A percentile compares a stretch with the other conserved stretches of the same genome.
Conservation (phyloP, 2,329 filamentous ascomycete species). For the Aspergillus sp. region DNA sequence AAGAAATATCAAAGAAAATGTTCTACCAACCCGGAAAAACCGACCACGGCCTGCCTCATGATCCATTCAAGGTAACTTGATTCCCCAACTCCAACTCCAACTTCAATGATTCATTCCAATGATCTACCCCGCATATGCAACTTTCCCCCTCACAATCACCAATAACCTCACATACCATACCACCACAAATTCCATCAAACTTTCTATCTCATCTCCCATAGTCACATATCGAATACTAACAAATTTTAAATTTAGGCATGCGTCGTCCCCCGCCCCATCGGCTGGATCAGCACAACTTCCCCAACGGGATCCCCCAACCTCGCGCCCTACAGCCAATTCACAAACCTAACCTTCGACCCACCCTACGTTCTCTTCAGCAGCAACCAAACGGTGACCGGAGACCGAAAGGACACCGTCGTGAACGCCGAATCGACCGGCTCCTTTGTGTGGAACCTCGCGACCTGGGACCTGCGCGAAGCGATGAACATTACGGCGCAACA, state of each 20-base stretch:
- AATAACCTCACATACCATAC: background rate
- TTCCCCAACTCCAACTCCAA: no score
- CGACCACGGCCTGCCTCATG: slow-evolving; percentile 54
- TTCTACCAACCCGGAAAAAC: slow-evolving; percentile 59
- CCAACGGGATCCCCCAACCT: slow-evolving; percentile 54
- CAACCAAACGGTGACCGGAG: slow-evolving; percentile 53
- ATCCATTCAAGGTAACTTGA: slow-evolving; percentile 55
- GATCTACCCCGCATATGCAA: no score
- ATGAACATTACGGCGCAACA: slow-evolving; percentile 60
- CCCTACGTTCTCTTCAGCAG: slow-evolving; percentile 65
- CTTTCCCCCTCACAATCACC: background rate
- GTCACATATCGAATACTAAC: slow-evolving; percentile 14
- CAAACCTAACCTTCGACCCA: slow-evolving; percentile 64
- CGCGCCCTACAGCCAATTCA: slow-evolving; percentile 64
- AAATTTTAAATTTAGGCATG: slow-evolving; percentile 44
- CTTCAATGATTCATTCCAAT: no score
- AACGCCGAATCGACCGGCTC: slow-evolving; percentile 59
- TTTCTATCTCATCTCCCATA: no score
- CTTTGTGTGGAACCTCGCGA: slow-evolving; percentile 64
- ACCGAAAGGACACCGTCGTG: slow-evolving; percentile 59
- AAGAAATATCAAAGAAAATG: slow-evolving; percentile 32
- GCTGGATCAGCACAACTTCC: slow-evolving; percentile 63
- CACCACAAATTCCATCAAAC: slow-evolving; percentile 23
- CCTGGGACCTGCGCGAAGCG: slow-evolving; percentile 56
- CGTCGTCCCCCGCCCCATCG: slow-evolving; percentile 63